A percentile compares a stretch with the other conserved stretches of the same genome.
phyloP scores from a whole-genome alignment of 352 stramenopile genomes.

The Globisporangium takayamanum region DNA sequence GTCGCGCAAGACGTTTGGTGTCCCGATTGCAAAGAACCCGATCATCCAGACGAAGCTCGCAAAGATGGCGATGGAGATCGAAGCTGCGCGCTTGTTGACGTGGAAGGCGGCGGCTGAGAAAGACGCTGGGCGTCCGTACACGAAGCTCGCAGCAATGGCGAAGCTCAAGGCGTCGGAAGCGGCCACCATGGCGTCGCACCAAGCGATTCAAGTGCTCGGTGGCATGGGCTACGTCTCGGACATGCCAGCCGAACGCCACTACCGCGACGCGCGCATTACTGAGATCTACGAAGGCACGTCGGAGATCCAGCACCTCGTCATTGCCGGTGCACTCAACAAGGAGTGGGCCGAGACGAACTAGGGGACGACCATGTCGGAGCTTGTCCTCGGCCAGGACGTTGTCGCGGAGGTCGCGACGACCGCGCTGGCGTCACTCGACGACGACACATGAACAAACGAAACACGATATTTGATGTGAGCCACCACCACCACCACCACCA shows the following conservation, averaged over 20 bases:
- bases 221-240: conserved; percentile 95
- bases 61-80: conserved; percentile 90
- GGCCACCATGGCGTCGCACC: conserved; percentile 94
- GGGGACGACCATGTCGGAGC: neutral
- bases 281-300: conserved; percentile 97
- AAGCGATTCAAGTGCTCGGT: conserved; percentile 95
- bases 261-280: conserved; percentile 96
- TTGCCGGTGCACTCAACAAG: conserved; percentile 94
- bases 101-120: conserved; percentile 92
- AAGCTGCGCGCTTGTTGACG: conserved; percentile 90
- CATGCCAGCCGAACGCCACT: conserved; percentile 96
- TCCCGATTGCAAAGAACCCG: conserved; percentile 87
- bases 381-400: no score
- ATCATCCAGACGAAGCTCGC: conserved; percentile 91
- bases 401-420: no score
- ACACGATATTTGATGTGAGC: neutral
- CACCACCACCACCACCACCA: neutral
- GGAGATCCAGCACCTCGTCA: conserved; percentile 96
- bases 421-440: no score
- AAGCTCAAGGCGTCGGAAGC: conserved; percentile 95
- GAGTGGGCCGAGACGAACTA: conserved; percentile 84
- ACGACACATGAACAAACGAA: no score
- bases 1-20: conserved; percentile 92
- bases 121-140: conserved; percentile 87
- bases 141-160: conserved; percentile 94